Conservation (phyloP, 768 basidiomycete species). For the Auricularia auricula-judae region DNA sequence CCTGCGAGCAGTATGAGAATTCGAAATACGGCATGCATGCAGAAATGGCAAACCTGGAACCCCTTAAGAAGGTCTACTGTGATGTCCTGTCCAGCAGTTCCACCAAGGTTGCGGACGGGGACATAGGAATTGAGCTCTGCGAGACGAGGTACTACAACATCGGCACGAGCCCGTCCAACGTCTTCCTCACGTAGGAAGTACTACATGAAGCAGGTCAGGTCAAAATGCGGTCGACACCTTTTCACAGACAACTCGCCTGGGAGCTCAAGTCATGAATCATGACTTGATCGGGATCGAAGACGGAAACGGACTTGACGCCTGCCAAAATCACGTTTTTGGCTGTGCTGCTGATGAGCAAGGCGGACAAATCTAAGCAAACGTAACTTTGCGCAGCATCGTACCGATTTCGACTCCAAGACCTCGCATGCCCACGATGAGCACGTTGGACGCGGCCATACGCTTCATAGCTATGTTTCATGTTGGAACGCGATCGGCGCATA, state of each 20-base stretch:
- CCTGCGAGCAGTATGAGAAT: conserved; percentile 31
- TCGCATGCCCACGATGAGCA: conserved; percentile 83
- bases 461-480: conserved; percentile 74
- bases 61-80: conserved; percentile 71
- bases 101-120: conserved; percentile 80
- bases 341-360: not conserved
- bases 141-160: conserved; percentile 76
- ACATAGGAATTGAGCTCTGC: conserved; percentile 95
- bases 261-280: conserved; percentile 81
- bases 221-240: not conserved
- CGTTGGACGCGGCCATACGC: conserved; percentile 93
- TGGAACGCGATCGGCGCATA: conserved; percentile 5
- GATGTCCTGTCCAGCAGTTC: conserved; percentile 64
- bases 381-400: conserved; percentile 18
- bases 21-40: conserved; percentile 6
- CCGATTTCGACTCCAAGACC: conserved; percentile 96
- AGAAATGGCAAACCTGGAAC: conserved; percentile 54
- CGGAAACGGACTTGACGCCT: conserved; percentile 93
- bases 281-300: conserved; percentile 88
- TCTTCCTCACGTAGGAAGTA: conserved; percentile 89
- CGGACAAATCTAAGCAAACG: conserved; percentile 4
- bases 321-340: conserved; percentile 94
- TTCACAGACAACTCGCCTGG: conserved; percentile 46
- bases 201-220: conserved; percentile 27
- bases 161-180: conserved; percentile 78